Evolutionary conservation across 1,139 yeast genomes (phyloP), one percentile per base, ranked within the genome.

Genomic region (Saccharomyces hybrid): DNA sequence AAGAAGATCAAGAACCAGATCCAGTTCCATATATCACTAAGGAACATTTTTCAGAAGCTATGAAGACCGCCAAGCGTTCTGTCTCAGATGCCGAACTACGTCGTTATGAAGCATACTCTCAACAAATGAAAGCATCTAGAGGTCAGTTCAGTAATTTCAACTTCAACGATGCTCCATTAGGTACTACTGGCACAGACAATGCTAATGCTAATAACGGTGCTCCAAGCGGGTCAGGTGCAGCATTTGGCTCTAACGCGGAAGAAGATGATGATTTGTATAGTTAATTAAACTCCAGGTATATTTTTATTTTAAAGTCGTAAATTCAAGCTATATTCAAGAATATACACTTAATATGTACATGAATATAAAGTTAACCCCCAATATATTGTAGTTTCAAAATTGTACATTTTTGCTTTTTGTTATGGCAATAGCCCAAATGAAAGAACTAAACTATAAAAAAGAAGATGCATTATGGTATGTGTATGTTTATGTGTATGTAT

Each of bases 81-180:
- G 99, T 95, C 55, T 85, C 95, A 50, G 99, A 95, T 71, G 87
- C 97, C 49, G 99, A 95, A 75, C 82, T 95, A 69, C 93, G 99
- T 76, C 93, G 99, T 76, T 95, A 95, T 72, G 99, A 95, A 77
- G 95, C 98, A 14, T 95, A 91, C 69, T 97, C 99, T 55, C 97
- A 90, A 74, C 97, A 93, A 75, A 80, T 95, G 72, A 95, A 86
- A 73, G 88, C 96, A 53, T 88, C 97, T 1, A 88, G 99, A 75
- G 99, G 99, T 56, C 93, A 86, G 74, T 84, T 83, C 71, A 75
- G 88, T 59, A 85, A 83, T 73, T 86, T 86, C 70, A 83, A 84
- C 71, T 86, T 86, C 66, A 79, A 80, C 67, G 86, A 75, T 64
- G 78, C 73, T 69, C 78, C 72, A 61, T 72, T 71, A 53, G 76